Base-by-base conservation (phyloP, 1,284 basidiomycete species). In the Phellinidium pouzarii region DNA sequence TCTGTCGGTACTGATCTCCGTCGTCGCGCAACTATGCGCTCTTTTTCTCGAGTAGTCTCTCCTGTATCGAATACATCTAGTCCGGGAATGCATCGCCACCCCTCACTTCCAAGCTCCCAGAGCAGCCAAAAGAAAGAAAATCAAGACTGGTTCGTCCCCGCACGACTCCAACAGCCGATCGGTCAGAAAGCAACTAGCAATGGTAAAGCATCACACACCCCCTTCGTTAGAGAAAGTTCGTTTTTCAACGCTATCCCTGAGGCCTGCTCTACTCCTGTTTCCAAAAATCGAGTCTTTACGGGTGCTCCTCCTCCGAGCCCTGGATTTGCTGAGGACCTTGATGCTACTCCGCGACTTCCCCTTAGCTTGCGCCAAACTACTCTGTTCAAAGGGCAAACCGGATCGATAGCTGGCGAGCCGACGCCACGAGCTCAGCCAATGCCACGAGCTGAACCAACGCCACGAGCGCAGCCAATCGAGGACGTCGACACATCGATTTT, bases 1-100 rank as follows among this genome's bases (percentile, higher is more conserved):
- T 70, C 69, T 26, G 62, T 42, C 51, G 23, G 52, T 42, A 44
- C 52, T 44, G 36, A 56, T 34, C 50, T 53, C 29, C 54, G 53
- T 38, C 48, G 53, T 26, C 48, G 49, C 11, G 53, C 53, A 8
- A 51, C 53, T 22, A 50, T 55, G 48, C 53, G 53, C 20, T 51
- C 48, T 26, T 51, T 46, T 31, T 55, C 53, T 8, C 48, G 53
- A n/a, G 53, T 49, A 8, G 53, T 51, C 22, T 55, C 53, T 8
- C 53, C 53, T 40, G 43, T 48, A 9, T 55, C 53, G 23, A 47
- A 51, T 37, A 38, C 44, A 3, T 43, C 48, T 43, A 47, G 48
- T 42, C 44, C 53, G 20, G 49, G 27, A 12, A 25, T 47, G n/a
- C 44, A 49, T 23, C 54, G 50, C 25, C 50, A 49, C 25, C 50